These are phyloP conservation scores for Candida chilensis DNA, from an alignment of 805 yeast species.

Conservation along the genomic window DNA sequence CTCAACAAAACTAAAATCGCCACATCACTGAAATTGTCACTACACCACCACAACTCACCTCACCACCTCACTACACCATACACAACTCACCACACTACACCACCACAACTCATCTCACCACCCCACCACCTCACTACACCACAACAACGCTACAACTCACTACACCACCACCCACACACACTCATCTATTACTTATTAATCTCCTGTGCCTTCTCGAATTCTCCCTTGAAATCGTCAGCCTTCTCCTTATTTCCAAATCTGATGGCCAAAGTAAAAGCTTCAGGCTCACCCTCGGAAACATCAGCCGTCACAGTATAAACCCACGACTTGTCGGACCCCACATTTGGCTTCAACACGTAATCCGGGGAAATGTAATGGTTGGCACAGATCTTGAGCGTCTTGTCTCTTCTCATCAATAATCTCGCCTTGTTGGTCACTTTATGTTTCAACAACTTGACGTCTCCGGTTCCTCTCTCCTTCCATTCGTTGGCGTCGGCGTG, in stretches of 20 bases:
- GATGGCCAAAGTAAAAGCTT: conserved; percentile 93
- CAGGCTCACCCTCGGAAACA: conserved; percentile 91
- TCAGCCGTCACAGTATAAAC: conserved; percentile 93
- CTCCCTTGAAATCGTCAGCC: conserved; percentile 92
- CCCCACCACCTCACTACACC: too few relatives aligned
- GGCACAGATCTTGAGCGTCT: conserved; percentile 96
- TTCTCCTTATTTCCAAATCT: conserved; percentile 88
- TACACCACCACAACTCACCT: too few relatives aligned
- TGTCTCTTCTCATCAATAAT: conserved; percentile 97
- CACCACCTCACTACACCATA: too few relatives aligned
- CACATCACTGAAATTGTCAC: too few relatives aligned
- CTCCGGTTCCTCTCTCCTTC: conserved; percentile 99
- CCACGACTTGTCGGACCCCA: conserved; percentile 98
- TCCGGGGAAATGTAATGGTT: conserved; percentile 85
- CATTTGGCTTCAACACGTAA: conserved; percentile 80
- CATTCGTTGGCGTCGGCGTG: conserved; percentile 82
- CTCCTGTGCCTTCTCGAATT: conserved; percentile 78
- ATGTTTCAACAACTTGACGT: conserved; percentile 90
- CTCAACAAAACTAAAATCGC: too few relatives aligned
- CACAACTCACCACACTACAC: too few relatives aligned
- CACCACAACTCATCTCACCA: too few relatives aligned
- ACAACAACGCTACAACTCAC: too few relatives aligned
- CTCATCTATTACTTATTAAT: conserved; percentile 33
- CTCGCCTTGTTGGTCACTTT: conserved; percentile 76
- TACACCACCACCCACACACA: too few relatives aligned